A percentile compares a stretch with the other conserved stretches of the same genome.
Evolutionary conservation across 2,329 filamentous ascomycete genomes (phyloP).

Genomic region (Colletotrichum zoysiae): DNA sequence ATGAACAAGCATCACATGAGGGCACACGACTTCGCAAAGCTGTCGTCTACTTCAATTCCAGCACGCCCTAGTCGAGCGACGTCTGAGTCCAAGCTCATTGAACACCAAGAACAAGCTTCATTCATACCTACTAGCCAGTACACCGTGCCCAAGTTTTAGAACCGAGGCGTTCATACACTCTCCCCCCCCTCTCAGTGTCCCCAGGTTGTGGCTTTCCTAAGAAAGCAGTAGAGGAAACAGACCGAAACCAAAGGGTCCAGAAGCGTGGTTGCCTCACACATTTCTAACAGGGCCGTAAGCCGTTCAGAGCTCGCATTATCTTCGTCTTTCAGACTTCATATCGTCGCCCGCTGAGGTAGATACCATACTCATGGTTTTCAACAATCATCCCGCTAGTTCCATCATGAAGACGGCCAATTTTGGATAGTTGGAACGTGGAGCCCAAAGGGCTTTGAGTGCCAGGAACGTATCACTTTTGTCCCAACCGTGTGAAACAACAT

Average conservation of each 20-base stretch:
- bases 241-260: neutral
- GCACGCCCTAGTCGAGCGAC: neutral
- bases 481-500: slow-evolving; percentile 16
- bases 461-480: neutral
- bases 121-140: neutral
- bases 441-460: neutral
- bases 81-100: neutral
- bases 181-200: neutral
- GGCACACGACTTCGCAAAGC: neutral
- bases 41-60: neutral
- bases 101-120: neutral
- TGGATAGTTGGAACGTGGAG: neutral
- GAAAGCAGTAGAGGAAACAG: neutral
- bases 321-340: neutral
- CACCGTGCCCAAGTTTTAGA: neutral
- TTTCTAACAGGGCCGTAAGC: neutral
- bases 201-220: neutral
- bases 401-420: neutral
- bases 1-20: neutral
- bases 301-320: neutral
- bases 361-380: neutral
- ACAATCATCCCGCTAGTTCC: neutral
- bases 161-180: neutral
- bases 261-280: neutral
- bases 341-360: neutral